phyloP scores from a whole-genome alignment of 2,329 filamentous ascomycete species.

The Microdochium nivale region DNA sequence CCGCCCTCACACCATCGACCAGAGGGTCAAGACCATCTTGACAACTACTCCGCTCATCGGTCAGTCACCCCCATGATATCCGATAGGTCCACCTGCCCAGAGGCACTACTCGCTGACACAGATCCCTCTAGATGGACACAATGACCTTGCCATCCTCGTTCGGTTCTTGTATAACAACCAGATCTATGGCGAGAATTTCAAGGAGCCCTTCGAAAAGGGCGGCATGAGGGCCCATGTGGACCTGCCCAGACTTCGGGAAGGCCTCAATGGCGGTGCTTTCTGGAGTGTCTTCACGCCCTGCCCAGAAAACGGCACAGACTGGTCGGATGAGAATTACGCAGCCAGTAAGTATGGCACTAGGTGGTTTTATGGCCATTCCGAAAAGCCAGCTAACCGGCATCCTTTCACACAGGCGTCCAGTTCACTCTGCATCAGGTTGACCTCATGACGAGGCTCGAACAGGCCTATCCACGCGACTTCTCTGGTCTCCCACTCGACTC shows the following conservation, averaged over 20 bases:
- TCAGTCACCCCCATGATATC: not conserved
- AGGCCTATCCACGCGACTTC: conserved; percentile 59
- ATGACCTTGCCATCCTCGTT: conserved; percentile 74
- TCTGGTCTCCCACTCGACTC: conserved; percentile 52
- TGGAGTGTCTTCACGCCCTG: conserved; percentile 84
- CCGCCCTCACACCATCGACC: not conserved
- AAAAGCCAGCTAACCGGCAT: conserved; percentile 4
- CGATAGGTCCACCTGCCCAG: not conserved
- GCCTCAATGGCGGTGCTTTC: conserved; percentile 76
- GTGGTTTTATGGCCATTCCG: not conserved
- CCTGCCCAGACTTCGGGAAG: conserved; percentile 62
- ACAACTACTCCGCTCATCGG: not conserved
- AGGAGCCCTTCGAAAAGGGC: conserved; percentile 63
- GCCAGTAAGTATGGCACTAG: conserved; percentile 37
- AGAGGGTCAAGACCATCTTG: not conserved
- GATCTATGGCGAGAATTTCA: conserved; percentile 68
- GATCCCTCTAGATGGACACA: conserved; percentile 63
- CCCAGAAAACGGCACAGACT: conserved; percentile 63
- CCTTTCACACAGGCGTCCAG: conserved; percentile 56
- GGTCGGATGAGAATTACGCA: conserved; percentile 64
- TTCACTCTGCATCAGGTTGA: conserved; percentile 70
- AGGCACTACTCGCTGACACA: not conserved
- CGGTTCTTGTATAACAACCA: conserved; percentile 62
- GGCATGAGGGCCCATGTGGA: conserved; percentile 67
- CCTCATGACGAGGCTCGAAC: conserved; percentile 55